Evolutionary conservation across 2,329 filamentous ascomycete genomes (phyloP).

Genomic region (Venturia carpophila): DNA sequence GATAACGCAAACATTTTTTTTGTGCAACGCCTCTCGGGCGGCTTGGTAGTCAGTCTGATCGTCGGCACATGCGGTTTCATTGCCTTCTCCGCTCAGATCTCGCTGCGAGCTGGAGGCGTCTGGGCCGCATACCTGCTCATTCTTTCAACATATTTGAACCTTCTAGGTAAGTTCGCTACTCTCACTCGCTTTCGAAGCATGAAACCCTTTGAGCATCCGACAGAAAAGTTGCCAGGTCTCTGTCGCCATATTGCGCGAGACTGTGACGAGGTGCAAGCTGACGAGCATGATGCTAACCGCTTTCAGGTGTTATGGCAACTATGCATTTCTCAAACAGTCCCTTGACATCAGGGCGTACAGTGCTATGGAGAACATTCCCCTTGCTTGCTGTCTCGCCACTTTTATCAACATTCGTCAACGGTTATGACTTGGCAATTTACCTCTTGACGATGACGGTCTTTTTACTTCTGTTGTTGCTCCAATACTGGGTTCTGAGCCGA

Average conservation of each 20-base stretch:
- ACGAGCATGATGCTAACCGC: background rate
- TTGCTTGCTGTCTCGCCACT: constrained; percentile 12
- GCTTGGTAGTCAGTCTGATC: background rate
- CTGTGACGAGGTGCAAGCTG: background rate
- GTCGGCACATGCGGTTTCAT: background rate
- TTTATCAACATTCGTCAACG: background rate
- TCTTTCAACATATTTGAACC: constrained; percentile 13
- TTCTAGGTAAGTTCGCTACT: background rate
- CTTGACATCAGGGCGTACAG: constrained; percentile 11
- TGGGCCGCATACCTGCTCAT: constrained; percentile 6
- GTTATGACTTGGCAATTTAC: constrained; percentile 11
- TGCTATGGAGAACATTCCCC: constrained; percentile 8
- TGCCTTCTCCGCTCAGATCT: background rate
- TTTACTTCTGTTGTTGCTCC: background rate
- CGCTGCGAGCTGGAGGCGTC: background rate
- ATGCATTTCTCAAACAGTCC: constrained; percentile 4
- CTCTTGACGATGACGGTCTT: background rate
- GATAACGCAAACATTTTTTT: constrained; percentile 10
- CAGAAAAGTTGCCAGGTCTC: too few relatives aligned
- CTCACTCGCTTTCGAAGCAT: background rate
- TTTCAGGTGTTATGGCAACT: constrained; percentile 9
- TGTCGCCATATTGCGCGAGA: background rate
- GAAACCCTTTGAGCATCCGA: background rate
- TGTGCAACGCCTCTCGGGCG: constrained; percentile 10
- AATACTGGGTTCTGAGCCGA: background rate